phyloP scores from a whole-genome alignment of 129 eudicot species.

The Ambrosia trifida region DNA sequence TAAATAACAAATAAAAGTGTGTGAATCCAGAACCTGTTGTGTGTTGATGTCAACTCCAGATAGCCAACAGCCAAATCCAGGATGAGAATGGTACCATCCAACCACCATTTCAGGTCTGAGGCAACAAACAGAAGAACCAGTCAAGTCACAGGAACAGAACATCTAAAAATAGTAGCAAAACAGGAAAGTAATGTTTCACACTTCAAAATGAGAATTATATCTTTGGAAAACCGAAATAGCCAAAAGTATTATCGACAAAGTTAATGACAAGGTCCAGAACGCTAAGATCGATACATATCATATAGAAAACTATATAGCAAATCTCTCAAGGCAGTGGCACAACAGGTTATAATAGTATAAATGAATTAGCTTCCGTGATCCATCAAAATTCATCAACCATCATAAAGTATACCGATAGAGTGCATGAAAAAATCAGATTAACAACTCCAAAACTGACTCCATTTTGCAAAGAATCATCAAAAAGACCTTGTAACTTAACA shows the following conservation, averaged over 20 bases:
- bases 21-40: slow-evolving; percentile 59
- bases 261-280: slow-evolving; percentile 1
- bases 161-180: slow-evolving; percentile 1
- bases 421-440: background rate
- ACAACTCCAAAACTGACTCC: background rate
- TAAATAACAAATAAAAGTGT: slow-evolving; percentile 1
- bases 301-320: background rate
- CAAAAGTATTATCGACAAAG: background rate
- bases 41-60: slow-evolving; percentile 95
- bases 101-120: slow-evolving; percentile 92
- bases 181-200: background rate
- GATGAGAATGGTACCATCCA: slow-evolving; percentile 96
- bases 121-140: slow-evolving; percentile 19
- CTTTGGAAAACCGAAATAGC: background rate
- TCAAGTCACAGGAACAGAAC: background rate
- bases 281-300: background rate
- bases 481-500: background rate
- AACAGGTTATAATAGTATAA: slow-evolving; percentile 1
- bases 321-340: background rate
- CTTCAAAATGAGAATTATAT: background rate
- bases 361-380: background rate
- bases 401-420: background rate
- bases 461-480: background rate
- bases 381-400: slow-evolving; percentile 3
- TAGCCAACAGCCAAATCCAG: slow-evolving; percentile 95